Base-by-base conservation (phyloP, 805 yeast genomes). In the Pichia sporocuriosa region DNA sequence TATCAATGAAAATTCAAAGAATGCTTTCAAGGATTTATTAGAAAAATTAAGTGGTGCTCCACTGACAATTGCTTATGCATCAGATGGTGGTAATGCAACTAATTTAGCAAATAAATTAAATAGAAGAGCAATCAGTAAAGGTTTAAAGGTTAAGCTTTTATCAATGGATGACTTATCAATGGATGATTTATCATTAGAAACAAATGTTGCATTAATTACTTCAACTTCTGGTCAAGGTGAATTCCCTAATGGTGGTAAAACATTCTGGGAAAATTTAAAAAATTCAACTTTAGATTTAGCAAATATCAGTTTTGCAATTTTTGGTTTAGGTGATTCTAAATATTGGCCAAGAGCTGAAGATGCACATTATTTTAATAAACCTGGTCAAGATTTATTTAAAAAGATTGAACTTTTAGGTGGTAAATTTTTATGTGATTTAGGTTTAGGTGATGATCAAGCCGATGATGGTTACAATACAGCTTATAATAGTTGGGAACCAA, bases 321-420 rank as follows among this genome's bases (percentile, higher is more conserved):
- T 84, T 53, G 90, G 88, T 55, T 69, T 83, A 57, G 93, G 93
- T 56, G 93, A 83, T 61, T 77, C 85, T 37, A 77, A 77, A 57
- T 88, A 90, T 69, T 90, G 97, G 97, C 97, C 97, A 54, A 78
- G 97, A 67, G 85, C 86, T 62, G 95, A 90, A 64, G 97, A 90
- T 66, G 79, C 80, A 53, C 90, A 84, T 61, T 90, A 85, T 67
- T 90, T 87, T 67, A 90, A 90, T 70, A 89, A 88, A 61, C 97
- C 97, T 13, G 76, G 82, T 16, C 73, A 72, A 50, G 96, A 88
- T 61, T 66, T 90, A 49, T 69, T 65, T 58, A 75, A 74, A 48
- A 79, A 81, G 48, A 65, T 90, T 48, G 67, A 66, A 48, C 66
- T 81, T 44, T 70, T 86, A 45, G 93, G 95, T 32, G 96, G 84